Evolutionary conservation across 2,329 filamentous ascomycete genomes (phyloP).

Genomic region (Hypoxylon sp.): DNA sequence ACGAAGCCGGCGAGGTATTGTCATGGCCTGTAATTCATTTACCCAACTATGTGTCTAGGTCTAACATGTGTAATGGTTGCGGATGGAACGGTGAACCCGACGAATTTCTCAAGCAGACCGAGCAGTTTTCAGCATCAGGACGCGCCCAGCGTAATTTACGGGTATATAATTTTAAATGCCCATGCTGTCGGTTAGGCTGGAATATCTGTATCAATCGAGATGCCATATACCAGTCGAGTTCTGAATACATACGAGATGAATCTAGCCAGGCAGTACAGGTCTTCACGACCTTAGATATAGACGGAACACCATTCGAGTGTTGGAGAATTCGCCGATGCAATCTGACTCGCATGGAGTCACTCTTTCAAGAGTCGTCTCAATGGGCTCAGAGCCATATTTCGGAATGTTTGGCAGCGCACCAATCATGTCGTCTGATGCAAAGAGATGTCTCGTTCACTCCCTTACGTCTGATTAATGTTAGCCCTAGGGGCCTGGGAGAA

Average conservation of each 20-base stretch:
- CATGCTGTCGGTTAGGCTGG: neutral
- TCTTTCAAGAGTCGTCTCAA: too few species aligned
- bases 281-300: too few species aligned
- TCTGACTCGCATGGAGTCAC: too few species aligned
- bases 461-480: constrained; percentile 19
- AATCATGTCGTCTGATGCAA: neutral
- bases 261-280: neutral
- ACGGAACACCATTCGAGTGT: too few species aligned
- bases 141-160: neutral
- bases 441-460: constrained; percentile 1
- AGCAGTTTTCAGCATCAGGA: neutral
- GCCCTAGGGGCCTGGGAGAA: neutral
- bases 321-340: too few species aligned
- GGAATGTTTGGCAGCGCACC: constrained; percentile 8
- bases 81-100: neutral
- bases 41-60: neutral
- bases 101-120: neutral
- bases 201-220: neutral
- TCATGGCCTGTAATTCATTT: neutral
- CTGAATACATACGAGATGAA: neutral
- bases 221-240: neutral
- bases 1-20: neutral
- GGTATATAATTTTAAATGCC: neutral
- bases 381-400: constrained; percentile 6
- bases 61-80: neutral